Evolutionary conservation across 2,329 filamentous ascomycete genomes (phyloP).

Genomic region (Diaporthe velutina): DNA sequence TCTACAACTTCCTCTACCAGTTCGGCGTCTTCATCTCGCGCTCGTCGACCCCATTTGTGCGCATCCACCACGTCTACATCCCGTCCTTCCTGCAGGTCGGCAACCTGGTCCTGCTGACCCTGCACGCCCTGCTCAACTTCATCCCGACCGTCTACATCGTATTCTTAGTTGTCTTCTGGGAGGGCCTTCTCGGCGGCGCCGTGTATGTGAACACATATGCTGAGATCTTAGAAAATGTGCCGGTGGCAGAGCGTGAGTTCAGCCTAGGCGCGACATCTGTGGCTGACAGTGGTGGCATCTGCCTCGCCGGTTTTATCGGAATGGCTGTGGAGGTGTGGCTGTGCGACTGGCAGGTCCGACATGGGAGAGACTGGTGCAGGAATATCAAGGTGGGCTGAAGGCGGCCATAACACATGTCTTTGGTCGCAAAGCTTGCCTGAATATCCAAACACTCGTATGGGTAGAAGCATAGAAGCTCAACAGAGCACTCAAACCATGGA

Average conservation of each 20-base stretch:
- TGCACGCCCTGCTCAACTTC: constrained; percentile 84
- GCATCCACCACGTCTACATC: constrained; percentile 83
- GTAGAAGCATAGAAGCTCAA: not conserved
- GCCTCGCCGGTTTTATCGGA: constrained; percentile 85
- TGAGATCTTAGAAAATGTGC: constrained; percentile 88
- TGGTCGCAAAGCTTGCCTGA: not conserved
- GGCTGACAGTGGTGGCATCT: constrained; percentile 92
- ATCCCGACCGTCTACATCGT: constrained; percentile 89
- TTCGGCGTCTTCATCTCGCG: constrained; percentile 94
- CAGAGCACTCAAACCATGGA: not conserved
- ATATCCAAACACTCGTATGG: not conserved
- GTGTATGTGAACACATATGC: constrained; percentile 98
- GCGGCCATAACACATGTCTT: not conserved
- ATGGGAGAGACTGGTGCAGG: constrained; percentile 81
- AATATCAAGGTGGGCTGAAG: constrained; percentile 59
- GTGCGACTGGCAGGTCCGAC: constrained; percentile 86
- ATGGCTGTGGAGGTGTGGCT: constrained; percentile 85
- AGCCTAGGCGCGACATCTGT: constrained; percentile 91
- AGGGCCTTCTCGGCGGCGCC: constrained; percentile 88
- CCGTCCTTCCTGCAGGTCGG: constrained; percentile 85
- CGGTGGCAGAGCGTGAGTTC: constrained; percentile 85
- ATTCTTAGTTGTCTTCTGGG: constrained; percentile 91
- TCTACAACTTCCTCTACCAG: constrained; percentile 96
- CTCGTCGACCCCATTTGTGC: constrained; percentile 88
- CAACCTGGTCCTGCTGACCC: constrained; percentile 80